Evolutionary conservation across 768 basidiomycete species (phyloP), one percentile per base, ranked within the genome.

Genomic region (Tylopilus sp.): DNA sequence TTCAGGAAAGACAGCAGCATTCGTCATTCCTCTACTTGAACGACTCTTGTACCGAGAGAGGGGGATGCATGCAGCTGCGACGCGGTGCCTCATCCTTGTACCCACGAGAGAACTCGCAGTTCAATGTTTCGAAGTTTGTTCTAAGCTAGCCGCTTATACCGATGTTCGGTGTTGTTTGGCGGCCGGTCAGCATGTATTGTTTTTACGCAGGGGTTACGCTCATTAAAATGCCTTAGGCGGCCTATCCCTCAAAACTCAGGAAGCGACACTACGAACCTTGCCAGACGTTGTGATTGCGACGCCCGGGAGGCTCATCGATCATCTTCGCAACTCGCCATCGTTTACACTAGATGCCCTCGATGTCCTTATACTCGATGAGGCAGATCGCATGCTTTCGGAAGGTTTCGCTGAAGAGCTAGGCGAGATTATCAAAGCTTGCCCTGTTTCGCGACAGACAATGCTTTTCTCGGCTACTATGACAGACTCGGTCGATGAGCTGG

Each of bases 381-480:
- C 97, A 1, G 97, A 99, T 69, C 81, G 97, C 47, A 98, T 99
- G 91, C 82, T 99, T 30, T 86, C 83, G 1, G 90, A 94, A 68
- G 97, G 95, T 23, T 99, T 98, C 72, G 83, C 88, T 7, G 97
- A 95, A 67, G 97, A 98, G 68, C 76, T 99, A 30, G 75, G 82
- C 17, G 97, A 99, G 71, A 97, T 99, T 60, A 85, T 98, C 71
- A 86, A 85, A 61, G 81, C 89, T 17, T 97, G 94, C 65, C 94
- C 94, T 2, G 70, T 70, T 20, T 87, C 88, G 22, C 82, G 97
- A 33, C 97, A 98, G 67, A 98, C 97, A 4, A 95, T 99, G 93
- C 78, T 99, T 33, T 99, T 99, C 71, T 97, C 94, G 1, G 97
- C 97, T 3, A 99, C 97, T 1, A 98, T 98, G 89, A 98, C 95